Evolutionary conservation across 1,139 yeast genomes (phyloP).

Genomic region (Saccharomycopsis crataegensis): DNA sequence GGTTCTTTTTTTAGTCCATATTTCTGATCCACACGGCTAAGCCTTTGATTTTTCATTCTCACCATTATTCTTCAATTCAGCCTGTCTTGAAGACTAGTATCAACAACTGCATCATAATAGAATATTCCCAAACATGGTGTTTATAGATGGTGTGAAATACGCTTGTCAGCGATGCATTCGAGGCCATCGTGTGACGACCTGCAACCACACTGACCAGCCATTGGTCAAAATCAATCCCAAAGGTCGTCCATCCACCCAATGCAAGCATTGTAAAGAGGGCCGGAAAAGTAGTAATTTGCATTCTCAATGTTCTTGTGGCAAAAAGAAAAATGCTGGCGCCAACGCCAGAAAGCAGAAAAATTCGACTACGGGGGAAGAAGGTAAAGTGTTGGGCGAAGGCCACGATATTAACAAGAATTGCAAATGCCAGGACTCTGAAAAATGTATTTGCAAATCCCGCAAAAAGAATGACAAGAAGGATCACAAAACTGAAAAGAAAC

Average conservation of each 20-base stretch:
- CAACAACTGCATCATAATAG: too few species aligned
- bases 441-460: slow-evolving; percentile 16
- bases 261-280: slow-evolving; percentile 78
- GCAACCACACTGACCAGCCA: slow-evolving; percentile 88
- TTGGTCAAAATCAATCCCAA: slow-evolving; percentile 90
- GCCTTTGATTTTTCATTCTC: too few species aligned
- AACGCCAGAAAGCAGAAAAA: slow-evolving; percentile 5
- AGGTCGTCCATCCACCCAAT: slow-evolving; percentile 92
- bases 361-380: neutral
- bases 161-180: slow-evolving; percentile 96
- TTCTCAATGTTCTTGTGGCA: slow-evolving; percentile 64
- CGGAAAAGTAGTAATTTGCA: slow-evolving; percentile 66
- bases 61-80: too few species aligned
- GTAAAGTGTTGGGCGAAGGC: neutral
- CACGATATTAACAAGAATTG: slow-evolving; percentile 5
- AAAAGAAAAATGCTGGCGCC: slow-evolving; percentile 28
- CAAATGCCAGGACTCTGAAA: slow-evolving; percentile 13
- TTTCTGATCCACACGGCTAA: too few species aligned
- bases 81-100: too few species aligned
- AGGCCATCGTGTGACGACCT: slow-evolving; percentile 91
- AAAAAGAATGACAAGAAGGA: neutral
- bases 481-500: neutral
- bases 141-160: slow-evolving; percentile 84
- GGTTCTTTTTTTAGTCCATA: too few species aligned
- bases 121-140: slow-evolving; percentile 49